Conservation (phyloP, 75 land plant genomes). For the Isoetes taiwanensis region DNA sequence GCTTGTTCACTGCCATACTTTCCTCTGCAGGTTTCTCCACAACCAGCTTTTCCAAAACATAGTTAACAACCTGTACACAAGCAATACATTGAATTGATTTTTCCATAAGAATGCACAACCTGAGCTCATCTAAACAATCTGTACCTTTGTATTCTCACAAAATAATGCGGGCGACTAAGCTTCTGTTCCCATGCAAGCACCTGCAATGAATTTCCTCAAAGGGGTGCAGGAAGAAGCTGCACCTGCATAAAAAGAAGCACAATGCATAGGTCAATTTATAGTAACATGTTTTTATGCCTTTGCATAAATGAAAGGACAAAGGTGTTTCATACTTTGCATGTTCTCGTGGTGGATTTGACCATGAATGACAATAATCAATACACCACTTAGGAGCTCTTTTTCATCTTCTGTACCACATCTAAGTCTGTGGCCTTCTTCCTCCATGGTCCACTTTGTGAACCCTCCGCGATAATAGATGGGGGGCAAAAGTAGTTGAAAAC, state of each 20-base stretch:
- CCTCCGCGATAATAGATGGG: conserved; percentile 89
- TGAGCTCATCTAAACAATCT: too few species aligned
- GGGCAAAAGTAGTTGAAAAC: conserved; percentile 60
- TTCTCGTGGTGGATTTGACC: conserved; percentile 77
- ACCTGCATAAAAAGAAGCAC: conserved; percentile 29
- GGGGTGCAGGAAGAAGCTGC: conserved; percentile 91
- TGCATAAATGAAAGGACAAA: neutral
- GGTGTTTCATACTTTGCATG: conserved; percentile 55
- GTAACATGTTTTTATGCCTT: neutral
- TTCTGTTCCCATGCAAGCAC: conserved; percentile 83
- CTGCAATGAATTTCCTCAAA: conserved; percentile 66
- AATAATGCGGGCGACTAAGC: too few species aligned
- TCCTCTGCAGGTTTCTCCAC: conserved; percentile 67
- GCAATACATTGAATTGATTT: too few species aligned
- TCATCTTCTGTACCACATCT: conserved; percentile 90
- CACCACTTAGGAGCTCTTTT: conserved; percentile 81
- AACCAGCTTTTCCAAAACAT: conserved; percentile 83
- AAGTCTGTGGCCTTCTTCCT: conserved; percentile 73
- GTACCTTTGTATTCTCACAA: too few species aligned
- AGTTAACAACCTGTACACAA: conserved; percentile 65
- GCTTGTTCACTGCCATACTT: conserved; percentile 26
- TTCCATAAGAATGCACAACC: too few species aligned
- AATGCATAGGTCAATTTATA: neutral
- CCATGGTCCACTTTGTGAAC: conserved; percentile 95
- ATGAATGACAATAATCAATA: conserved; percentile 63